Base-by-base conservation (phyloP, 306 rosid species). In the Spatholobus suberectus region DNA sequence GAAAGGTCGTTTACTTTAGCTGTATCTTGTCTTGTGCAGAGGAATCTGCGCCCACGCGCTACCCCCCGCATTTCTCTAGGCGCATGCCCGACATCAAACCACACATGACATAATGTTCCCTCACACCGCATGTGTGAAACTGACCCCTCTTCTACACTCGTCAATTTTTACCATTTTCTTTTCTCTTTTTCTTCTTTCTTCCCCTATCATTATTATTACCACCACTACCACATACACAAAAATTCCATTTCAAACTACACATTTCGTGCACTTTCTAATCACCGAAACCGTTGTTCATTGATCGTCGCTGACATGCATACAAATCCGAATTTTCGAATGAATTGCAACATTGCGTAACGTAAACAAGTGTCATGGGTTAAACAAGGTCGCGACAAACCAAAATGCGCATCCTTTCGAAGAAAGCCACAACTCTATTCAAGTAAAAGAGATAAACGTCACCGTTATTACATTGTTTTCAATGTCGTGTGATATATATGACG, bases 311-410 rank as follows among this genome's bases (percentile, higher is more conserved):
- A 62, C 13, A 34, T 17, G 14, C 20, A 15, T 15, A 2, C 23
- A 37, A 66, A 35, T 37, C 72, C 46, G n/a, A 18, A 65, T 61
- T 61, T 61, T 61, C 2, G 70, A 63, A 34, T 35, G 47, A 65
- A 17, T 37, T 68, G 52, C 73, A 40, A 4, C 12, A 7, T 62
- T 62, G 77, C 23, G 85, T 57, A 67, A 71, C 89, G 83, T 55
- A 5, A 52, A 37, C 73, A 61, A 77, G 68, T 62, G 62, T 20
- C 1, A 15, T 15, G 67, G 14, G n/a, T 29, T 51, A 52, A 15
- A 24, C 29, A 11, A 51, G 10, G 71, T 81, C 8, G 49, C 63
- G 85, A 81, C 88, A 85, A 38, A 77, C 20, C 17, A 69, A 18
- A 59, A 81, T 59, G 76, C 24, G 75, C 81, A 14, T 37, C 32